Conservation (phyloP, 768 basidiomycete species). For the Pholiota molesta region DNA sequence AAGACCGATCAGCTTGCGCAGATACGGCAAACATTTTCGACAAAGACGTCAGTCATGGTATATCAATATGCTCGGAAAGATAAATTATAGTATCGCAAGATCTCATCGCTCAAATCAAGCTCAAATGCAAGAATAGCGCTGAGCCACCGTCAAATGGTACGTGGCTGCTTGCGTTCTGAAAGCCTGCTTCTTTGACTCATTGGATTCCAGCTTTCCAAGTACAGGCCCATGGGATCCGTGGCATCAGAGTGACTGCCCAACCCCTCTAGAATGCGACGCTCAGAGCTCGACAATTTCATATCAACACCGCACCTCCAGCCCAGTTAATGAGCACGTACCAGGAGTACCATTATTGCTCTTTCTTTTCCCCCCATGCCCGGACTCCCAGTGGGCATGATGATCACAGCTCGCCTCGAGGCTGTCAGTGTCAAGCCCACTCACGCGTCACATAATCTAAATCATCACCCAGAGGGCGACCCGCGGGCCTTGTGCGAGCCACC, state of each 20-base stretch:
- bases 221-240: slow-evolving; percentile 1
- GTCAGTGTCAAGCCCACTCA: background rate
- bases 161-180: background rate
- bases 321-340: background rate
- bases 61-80: background rate
- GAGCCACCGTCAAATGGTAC: background rate
- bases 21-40: background rate
- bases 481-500: background rate
- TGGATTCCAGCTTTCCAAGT: background rate
- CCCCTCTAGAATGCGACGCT: background rate
- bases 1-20: background rate
- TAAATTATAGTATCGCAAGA: background rate
- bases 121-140: too few relatives aligned
- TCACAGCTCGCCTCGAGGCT: background rate
- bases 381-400: background rate
- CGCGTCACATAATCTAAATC: background rate
- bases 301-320: background rate
- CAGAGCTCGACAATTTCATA: background rate
- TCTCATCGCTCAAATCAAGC: too few relatives aligned
- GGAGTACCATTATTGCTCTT: background rate
- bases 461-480: background rate
- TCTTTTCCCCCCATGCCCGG: background rate
- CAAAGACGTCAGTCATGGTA: background rate
- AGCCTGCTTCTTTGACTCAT: background rate
- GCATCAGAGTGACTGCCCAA: background rate